Base-by-base conservation (phyloP, 2,329 filamentous ascomycete species). In the Dothidotthia symphoricarpi region DNA sequence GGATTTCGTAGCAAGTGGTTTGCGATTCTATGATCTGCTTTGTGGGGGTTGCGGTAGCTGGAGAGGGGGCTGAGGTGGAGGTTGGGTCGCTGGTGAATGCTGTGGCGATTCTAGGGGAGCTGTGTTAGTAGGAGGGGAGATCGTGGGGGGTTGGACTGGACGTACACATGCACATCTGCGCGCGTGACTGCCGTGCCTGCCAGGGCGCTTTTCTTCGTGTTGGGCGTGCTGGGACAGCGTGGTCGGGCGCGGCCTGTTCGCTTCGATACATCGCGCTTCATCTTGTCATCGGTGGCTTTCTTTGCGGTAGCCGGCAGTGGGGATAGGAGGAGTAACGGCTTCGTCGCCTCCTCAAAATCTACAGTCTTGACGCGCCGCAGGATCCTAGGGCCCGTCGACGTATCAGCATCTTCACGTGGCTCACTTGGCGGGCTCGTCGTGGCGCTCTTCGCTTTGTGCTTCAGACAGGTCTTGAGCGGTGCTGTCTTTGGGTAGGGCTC, bases 1-100 rank as follows among this genome's bases (percentile, higher is more conserved):
- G 34, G 1, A 65, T 43, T 33, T 60, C 55, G 31, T 64, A 64
- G 24, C 42, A 49, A 3, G 52, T 51, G 30, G 39, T 54, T 2
- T 43, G 46, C 1, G 63, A 60, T 24, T 66, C 55, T 3, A 61
- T 53, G 6, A 59, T 50, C 16, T 66, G 63, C 52, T 60, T 64
- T 2, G 56, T 65, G 0, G 62, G 57, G 3, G 56, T 65, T n/a
- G 49, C 49, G n/a, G 50, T 42, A 31, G 56, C 48, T 4, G 36
- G n/a, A n/a, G n/a, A n/a, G n/a, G n/a, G n/a, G n/a, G n/a, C n/a
- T n/a, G n/a, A n/a, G n/a, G n/a, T n/a, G n/a, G n/a, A n/a, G n/a
- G n/a, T n/a, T n/a, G n/a, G n/a, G n/a, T n/a, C n/a, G n/a, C n/a
- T n/a, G n/a, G n/a, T n/a, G n/a, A n/a, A n/a, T n/a, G n/a, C n/a